These are phyloP conservation scores for Cinnamomum micranthum DNA, from an alignment of 164 flowering plant species.

Conservation along the genomic window DNA sequence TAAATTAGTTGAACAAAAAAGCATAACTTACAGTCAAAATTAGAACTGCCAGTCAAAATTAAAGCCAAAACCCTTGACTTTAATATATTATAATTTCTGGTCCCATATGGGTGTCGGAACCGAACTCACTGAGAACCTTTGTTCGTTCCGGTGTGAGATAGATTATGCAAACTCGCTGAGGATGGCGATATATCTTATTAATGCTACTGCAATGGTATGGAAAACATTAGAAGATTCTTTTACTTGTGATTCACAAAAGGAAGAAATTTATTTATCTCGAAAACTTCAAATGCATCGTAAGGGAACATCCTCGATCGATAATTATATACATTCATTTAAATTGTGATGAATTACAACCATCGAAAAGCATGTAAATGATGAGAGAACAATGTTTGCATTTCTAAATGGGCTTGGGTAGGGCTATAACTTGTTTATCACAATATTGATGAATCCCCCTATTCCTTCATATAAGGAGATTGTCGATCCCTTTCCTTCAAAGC, in stretches of 20 bases:
- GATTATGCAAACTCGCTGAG: too few relatives aligned
- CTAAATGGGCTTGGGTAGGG: background rate
- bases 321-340: background rate
- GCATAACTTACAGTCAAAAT: too few relatives aligned
- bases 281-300: background rate
- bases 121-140: too few relatives aligned
- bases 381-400: background rate
- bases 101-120: too few relatives aligned
- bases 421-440: background rate
- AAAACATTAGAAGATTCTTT: background rate
- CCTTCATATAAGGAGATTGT: background rate
- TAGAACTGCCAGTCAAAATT: too few relatives aligned
- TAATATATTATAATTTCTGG: too few relatives aligned
- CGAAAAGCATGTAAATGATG: background rate
- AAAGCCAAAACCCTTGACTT: too few relatives aligned
- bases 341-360: slow-evolving; percentile 1
- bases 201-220: background rate
- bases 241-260: background rate
- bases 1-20: too few relatives aligned
- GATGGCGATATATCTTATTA: background rate
- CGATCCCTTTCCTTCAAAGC: background rate
- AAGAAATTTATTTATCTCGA: background rate
- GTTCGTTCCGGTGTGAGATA: too few relatives aligned
- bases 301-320: background rate
- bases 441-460: background rate